Conservation (phyloP, 768 basidiomycete genomes). For the Hydnum rufescens region DNA sequence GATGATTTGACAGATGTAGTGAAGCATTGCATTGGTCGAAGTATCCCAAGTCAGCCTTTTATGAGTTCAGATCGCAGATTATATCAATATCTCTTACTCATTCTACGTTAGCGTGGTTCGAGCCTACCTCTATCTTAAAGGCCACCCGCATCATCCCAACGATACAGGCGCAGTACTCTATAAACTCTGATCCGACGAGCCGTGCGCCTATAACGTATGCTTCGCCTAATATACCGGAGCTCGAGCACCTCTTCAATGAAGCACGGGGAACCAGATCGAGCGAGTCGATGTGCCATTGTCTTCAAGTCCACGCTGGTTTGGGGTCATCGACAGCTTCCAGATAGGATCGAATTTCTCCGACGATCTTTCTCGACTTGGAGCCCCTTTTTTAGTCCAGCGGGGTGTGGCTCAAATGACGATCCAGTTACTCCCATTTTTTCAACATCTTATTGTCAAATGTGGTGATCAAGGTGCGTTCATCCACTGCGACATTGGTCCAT, state of each 20-base stretch:
- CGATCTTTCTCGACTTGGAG: slow-evolving; percentile 36
- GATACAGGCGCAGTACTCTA: slow-evolving; percentile 10
- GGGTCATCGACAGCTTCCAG: slow-evolving; percentile 36
- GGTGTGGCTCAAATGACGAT: slow-evolving; percentile 69
- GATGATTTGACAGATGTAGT: slow-evolving; percentile 33
- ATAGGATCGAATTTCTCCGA: slow-evolving; percentile 33
- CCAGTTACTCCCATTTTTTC: slow-evolving; percentile 67
- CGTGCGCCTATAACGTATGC: slow-evolving; percentile 41
- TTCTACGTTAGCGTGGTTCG: slow-evolving; percentile 18
- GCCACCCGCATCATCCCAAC: slow-evolving; percentile 49
- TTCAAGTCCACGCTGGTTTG: slow-evolving; percentile 34
- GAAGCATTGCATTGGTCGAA: slow-evolving; percentile 26
- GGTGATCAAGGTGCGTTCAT: slow-evolving; percentile 29
- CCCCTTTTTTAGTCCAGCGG: slow-evolving; percentile 42
- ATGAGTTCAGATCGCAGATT: background rate
- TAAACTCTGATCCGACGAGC: background rate
- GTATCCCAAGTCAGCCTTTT: slow-evolving; percentile 32
- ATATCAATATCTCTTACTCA: background rate
- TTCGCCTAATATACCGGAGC: slow-evolving; percentile 75
- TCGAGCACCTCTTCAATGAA: slow-evolving; percentile 23
- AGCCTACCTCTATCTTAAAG: slow-evolving; percentile 85
- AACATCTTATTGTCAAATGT: slow-evolving; percentile 69
- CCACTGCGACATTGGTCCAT: slow-evolving; percentile 6
- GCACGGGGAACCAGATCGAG: background rate
- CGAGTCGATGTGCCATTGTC: background rate